Evolutionary conservation across 352 stramenopile species (phyloP), one percentile per base, ranked within the genome.

Genomic region (Phytophthora idaei): DNA sequence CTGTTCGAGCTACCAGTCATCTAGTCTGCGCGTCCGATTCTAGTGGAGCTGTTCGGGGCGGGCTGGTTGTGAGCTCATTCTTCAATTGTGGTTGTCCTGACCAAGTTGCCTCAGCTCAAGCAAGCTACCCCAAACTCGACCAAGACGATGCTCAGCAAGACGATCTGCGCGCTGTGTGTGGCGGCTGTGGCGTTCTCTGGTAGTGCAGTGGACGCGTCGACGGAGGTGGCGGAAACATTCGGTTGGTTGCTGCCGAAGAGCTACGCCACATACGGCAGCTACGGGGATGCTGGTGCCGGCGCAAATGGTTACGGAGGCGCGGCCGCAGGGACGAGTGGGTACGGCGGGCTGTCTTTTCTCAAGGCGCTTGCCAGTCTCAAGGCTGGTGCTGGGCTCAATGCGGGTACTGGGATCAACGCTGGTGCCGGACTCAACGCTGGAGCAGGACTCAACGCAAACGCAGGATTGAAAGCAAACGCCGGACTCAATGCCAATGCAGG

Each of bases 131-230:
- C 15, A 29, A 48, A 7, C 42, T 48, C 42, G 6, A 48, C 42
- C 42, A 28, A 48, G 17, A 55, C 44, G 49, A 55, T 55, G 49
- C 6, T 55, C 49, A 42, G 31, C 49, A 55, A 55, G 49, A 44
- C 49, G 31, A 64, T 69, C 47, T 55, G 45, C 11, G 47, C 62
- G n/a, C 41, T 69, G 29, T 63, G 52, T 54, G 53, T 64, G 36
- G 53, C 10, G n/a, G 46, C 47, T n/a, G 37, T 58, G 37, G 39
- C 54, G 10, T 37, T 64, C 21, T 55, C 62, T 0, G 28, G 37
- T n/a, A 44, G 8, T 14, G 15, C 32, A 9, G 49, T 64, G 15
- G 48, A 69, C 17, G 62, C 54, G 10, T 51, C 62, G 8, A 55
- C 53, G 4, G 53, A 64, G n/a, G 53, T 9, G 5, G 53, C 39